Evolutionary conservation across 2,329 filamentous ascomycete species (phyloP).

Genomic region (Leptographium wingfieldii): DNA sequence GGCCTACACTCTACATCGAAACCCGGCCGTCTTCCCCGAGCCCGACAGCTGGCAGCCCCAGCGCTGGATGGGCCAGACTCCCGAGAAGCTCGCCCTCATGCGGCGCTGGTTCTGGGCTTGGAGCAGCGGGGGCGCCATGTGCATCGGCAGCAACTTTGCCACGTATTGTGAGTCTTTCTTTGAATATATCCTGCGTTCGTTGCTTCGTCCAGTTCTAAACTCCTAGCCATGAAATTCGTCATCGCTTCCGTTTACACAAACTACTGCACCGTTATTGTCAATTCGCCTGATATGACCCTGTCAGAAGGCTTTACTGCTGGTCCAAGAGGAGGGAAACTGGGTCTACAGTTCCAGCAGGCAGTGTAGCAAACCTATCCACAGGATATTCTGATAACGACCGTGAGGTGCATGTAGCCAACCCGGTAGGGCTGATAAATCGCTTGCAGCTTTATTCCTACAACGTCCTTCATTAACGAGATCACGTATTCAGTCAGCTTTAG

Average conservation of each 20-base stretch:
- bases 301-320: neutral
- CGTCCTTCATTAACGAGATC: too few species aligned
- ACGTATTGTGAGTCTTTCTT: neutral
- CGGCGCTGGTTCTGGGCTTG: conserved; percentile 4
- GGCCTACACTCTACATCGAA: neutral
- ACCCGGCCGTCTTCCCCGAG: neutral
- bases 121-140: conserved; percentile 2
- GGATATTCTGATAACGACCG: too few species aligned
- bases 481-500: too few species aligned
- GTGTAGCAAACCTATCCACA: too few species aligned
- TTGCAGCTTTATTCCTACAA: too few species aligned
- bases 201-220: neutral
- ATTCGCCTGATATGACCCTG: neutral
- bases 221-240: neutral
- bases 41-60: neutral
- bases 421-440: too few species aligned
- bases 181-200: neutral
- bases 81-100: conserved; percentile 2
- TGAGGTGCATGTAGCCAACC: too few species aligned
- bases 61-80: conserved; percentile 3
- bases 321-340: neutral
- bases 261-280: neutral
- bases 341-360: neutral
- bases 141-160: conserved; percentile 4
- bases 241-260: neutral